Conservation (phyloP, 176 grass and related monocot genomes). For the Aegilops umbellulata region DNA sequence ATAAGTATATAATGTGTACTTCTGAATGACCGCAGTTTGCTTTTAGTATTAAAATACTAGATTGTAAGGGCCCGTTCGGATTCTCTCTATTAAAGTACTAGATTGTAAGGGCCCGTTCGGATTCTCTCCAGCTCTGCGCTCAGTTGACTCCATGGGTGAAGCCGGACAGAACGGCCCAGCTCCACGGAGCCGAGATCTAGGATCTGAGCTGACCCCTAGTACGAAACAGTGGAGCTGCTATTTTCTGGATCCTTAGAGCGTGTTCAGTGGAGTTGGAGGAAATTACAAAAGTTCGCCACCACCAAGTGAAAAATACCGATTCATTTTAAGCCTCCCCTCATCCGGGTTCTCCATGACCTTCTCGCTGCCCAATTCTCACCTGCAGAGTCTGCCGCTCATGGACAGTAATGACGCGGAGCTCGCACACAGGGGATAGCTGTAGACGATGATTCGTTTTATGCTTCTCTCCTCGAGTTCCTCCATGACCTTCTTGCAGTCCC, state of each 20-base stretch:
- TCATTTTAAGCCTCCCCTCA: not conserved
- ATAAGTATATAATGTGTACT: not conserved
- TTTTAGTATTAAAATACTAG: conserved; percentile 5
- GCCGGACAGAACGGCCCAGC: not conserved
- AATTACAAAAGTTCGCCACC: not conserved
- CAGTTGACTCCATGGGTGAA: not conserved
- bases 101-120: not conserved
- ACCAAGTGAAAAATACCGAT: not conserved
- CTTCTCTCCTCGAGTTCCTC: not conserved
- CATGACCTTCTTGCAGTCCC: not conserved
- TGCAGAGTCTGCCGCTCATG: not conserved
- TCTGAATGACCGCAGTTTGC: not conserved
- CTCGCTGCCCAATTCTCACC: not conserved
- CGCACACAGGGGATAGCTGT: not conserved
- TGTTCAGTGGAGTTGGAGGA: not conserved
- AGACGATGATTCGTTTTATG: not conserved
- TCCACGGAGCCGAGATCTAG: not conserved
- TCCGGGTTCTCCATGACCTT: not conserved
- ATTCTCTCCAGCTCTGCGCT: not conserved
- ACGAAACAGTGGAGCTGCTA: not conserved
- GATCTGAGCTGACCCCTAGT: not conserved
- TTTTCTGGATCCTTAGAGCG: not conserved
- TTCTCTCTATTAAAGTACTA: no score
- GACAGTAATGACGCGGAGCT: not conserved
- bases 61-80: not conserved